Conservation (phyloP, 1,284 basidiomycete species). For the Cryptococcus jaspeensis region DNA sequence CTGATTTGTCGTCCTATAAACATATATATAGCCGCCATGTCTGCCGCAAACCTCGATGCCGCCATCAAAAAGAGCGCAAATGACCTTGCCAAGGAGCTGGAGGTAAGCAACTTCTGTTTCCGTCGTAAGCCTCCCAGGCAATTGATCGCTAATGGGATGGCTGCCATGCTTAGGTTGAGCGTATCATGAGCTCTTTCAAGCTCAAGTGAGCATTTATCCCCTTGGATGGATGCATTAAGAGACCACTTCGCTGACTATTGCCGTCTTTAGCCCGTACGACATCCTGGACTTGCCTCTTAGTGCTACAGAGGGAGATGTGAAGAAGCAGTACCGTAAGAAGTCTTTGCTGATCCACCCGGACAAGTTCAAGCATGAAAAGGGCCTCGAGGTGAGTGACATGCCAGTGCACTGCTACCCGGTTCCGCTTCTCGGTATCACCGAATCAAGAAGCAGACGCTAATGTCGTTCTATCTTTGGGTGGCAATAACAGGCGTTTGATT, state of each 20-base stretch:
- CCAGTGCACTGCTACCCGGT: background rate
- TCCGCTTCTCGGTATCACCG: background rate
- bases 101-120: slow-evolving; percentile 30
- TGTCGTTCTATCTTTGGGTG: background rate
- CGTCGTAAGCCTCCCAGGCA: background rate
- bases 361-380: slow-evolving; percentile 59
- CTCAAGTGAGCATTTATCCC: slow-evolving; percentile 54
- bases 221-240: background rate
- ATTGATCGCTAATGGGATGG: background rate
- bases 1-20: too few species aligned
- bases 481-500: slow-evolving; percentile 55
- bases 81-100: slow-evolving; percentile 32
- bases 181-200: slow-evolving; percentile 57
- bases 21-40: background rate
- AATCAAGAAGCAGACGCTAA: background rate
- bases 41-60: slow-evolving; percentile 20
- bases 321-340: slow-evolving; percentile 58
- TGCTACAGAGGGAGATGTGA: slow-evolving; percentile 55
- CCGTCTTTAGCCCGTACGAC: slow-evolving; percentile 54
- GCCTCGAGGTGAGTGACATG: slow-evolving; percentile 47
- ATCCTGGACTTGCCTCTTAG: slow-evolving; percentile 56
- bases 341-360: slow-evolving; percentile 60
- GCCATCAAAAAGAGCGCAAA: slow-evolving; percentile 28
- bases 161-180: slow-evolving; percentile 49
- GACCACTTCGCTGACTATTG: background rate